These are phyloP conservation scores for Aspergillus latus DNA, from an alignment of 2,329 filamentous ascomycete genomes.

Conservation along the genomic window DNA sequence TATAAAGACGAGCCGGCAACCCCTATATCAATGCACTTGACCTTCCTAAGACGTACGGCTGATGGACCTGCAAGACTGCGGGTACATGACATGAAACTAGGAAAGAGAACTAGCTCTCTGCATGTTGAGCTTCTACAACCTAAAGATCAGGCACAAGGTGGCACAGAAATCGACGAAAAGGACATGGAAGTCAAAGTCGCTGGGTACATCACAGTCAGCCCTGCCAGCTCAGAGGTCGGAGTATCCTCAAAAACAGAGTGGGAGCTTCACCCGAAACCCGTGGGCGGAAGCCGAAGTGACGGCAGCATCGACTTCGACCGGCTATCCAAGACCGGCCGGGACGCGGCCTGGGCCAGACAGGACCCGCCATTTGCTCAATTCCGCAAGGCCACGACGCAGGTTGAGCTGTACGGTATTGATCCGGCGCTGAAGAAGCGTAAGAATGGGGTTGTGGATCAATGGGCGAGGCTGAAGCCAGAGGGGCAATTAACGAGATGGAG, in stretches of 20 bases:
- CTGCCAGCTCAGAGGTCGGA: slow-evolving; percentile 60
- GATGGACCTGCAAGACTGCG: slow-evolving; percentile 57
- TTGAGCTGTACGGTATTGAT: slow-evolving; percentile 47
- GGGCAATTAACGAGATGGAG: slow-evolving; percentile 56
- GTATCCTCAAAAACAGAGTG: slow-evolving; percentile 58
- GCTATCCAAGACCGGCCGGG: slow-evolving; percentile 24
- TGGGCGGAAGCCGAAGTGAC: slow-evolving; percentile 38
- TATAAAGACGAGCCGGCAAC: slow-evolving; percentile 49
- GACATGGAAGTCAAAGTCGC: slow-evolving; percentile 59
- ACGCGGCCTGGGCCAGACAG: slow-evolving; percentile 30
- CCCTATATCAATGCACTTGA: slow-evolving; percentile 63
- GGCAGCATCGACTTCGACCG: slow-evolving; percentile 26
- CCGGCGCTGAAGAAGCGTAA: slow-evolving; percentile 27
- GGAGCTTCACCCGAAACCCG: slow-evolving; percentile 48
- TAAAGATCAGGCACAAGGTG: slow-evolving; percentile 15
- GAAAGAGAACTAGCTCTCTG: slow-evolving; percentile 62
- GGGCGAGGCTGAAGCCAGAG: slow-evolving; percentile 62
- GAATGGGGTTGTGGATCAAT: slow-evolving; percentile 57
- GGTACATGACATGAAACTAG: slow-evolving; percentile 64
- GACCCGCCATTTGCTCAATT: slow-evolving; percentile 37
- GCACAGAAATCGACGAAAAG: slow-evolving; percentile 29
- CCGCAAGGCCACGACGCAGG: slow-evolving; percentile 51
- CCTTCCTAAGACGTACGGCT: slow-evolving; percentile 65
- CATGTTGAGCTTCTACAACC: slow-evolving; percentile 57
- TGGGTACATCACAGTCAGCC: slow-evolving; percentile 64